Percentiles rank a stretch among this genome's conserved stretches.
These are phyloP conservation scores for Backusella tarrabulga DNA, from an alignment of 192 early-diverging fungal genomes.

Conservation along the genomic window DNA sequence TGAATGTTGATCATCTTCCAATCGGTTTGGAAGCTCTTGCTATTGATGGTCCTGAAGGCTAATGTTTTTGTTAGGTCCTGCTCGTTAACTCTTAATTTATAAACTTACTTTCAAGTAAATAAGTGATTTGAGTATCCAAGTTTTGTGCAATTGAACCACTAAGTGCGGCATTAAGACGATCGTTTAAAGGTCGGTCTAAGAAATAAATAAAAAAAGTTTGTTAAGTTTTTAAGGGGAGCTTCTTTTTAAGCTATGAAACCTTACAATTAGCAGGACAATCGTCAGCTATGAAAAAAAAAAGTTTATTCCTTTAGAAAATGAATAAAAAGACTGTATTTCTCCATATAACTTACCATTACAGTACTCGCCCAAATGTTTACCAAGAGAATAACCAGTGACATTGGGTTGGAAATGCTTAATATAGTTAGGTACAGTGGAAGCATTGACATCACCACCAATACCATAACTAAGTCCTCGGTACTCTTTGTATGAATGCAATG, in stretches of 20 bases:
- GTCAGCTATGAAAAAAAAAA: background rate
- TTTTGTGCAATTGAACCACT: slow-evolving; percentile 51
- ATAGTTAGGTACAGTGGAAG: slow-evolving; percentile 43
- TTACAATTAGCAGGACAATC: background rate
- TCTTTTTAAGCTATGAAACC: background rate
- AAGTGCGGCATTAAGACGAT: slow-evolving; percentile 48
- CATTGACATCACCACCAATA: slow-evolving; percentile 48
- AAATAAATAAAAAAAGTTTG: background rate
- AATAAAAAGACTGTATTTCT: background rate
- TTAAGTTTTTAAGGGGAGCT: background rate
- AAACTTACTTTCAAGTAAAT: slow-evolving; percentile 32
- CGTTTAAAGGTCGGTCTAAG: slow-evolving; percentile 8
- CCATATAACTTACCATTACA: slow-evolving; percentile 3
- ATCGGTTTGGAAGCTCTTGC: background rate
- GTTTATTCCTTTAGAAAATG: background rate
- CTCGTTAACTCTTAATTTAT: background rate
- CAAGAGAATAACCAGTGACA: slow-evolving; percentile 41
- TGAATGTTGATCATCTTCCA: slow-evolving; percentile 21
- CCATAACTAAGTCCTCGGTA: slow-evolving; percentile 50
- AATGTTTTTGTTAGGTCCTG: background rate
- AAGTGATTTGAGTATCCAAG: slow-evolving; percentile 39
- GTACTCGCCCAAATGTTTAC: slow-evolving; percentile 38
- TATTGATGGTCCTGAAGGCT: background rate
- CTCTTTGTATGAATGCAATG: slow-evolving; percentile 25
- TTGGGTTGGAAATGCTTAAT: slow-evolving; percentile 39